Evolutionary conservation across 2,329 filamentous ascomycete genomes (phyloP), one percentile per base, ranked within the genome.

Genomic region (Colletotrichum brevisporum): DNA sequence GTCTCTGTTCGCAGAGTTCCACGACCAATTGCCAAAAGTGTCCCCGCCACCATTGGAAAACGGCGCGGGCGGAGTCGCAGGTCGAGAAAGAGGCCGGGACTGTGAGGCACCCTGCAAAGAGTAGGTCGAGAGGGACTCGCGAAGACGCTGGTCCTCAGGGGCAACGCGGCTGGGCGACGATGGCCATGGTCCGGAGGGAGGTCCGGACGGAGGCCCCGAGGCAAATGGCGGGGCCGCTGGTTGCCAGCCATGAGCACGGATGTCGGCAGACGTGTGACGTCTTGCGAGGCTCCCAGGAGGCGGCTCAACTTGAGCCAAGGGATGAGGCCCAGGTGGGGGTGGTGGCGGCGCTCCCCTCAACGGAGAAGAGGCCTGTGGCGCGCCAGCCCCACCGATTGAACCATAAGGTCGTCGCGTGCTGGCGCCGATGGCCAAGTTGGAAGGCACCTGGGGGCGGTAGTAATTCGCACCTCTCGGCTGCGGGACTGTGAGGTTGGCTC

Each of bases 191-290:
- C 81, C 79, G 1, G 85, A 83, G 9, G 84, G 80, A 2, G 83
- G 80, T 12, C 90, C 90, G 4, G 91, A 90, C 8, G 66, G 66
- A 6, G 66, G 66, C 3, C 66, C 66, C 88, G 85, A 76, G 90
- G 69, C 45, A 76, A 92, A 12, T 91, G 63, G 69, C 45, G 65
- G 48, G 36, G 84, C 82, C 56, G 81, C 85, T 8, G 85, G 85
- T 71, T 90, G 91, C 90, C 93, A 95, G 45, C 92, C 94, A 77
- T 94, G 92, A 74, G 95, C 92, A 61, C 96, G 91, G 74, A 99
- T 98, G 78, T 99, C 96, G 67, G 96, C 96, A 47, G 95, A 95
- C 2, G 96, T 99, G 81, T 99, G 96, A 70, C 95, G 90, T 71
- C 95, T 91, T 52, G 90, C 89, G 54, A 97, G 85, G 75, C 90